Evolutionary conservation across 306 rosid genomes (phyloP).

Genomic region (Inga leiocalycina): DNA sequence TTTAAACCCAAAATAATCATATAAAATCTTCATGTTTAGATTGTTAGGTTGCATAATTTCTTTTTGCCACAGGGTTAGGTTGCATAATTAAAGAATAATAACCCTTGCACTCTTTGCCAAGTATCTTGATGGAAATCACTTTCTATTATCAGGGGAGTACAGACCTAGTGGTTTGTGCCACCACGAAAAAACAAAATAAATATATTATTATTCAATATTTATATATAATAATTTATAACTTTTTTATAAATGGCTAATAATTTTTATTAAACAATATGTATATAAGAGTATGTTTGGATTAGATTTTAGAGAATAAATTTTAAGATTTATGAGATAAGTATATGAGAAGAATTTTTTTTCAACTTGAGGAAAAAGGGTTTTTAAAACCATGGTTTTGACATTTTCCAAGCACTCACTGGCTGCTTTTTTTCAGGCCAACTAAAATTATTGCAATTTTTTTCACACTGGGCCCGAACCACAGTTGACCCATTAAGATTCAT

Average conservation of each 20-base stretch:
- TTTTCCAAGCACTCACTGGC: no score
- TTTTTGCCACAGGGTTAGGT: neutral
- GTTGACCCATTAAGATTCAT: neutral
- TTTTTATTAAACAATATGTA: neutral
- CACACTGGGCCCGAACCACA: neutral
- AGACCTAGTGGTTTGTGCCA: no score
- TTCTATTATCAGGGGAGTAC: neutral
- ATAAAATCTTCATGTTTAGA: neutral
- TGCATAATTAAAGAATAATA: neutral
- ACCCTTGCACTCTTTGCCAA: neutral
- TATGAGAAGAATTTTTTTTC: no score
- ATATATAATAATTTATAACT: neutral
- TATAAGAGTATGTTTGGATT: no score
- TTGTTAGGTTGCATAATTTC: neutral
- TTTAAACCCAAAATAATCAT: neutral
- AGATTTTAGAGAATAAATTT: no score
- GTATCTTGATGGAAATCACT: neutral
- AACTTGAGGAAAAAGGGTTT: no score
- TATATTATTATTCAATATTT: no score
- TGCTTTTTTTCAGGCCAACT: neutral
- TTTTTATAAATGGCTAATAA: neutral
- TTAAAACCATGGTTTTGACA: no score
- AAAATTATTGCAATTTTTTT: neutral
- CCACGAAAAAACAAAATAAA: no score
- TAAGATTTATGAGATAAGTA: no score